A percentile compares a stretch with the other conserved stretches of the same genome.
phyloP scores from a whole-genome alignment of 495 filamentous ascomycete genomes.

The Darksidea phi region DNA sequence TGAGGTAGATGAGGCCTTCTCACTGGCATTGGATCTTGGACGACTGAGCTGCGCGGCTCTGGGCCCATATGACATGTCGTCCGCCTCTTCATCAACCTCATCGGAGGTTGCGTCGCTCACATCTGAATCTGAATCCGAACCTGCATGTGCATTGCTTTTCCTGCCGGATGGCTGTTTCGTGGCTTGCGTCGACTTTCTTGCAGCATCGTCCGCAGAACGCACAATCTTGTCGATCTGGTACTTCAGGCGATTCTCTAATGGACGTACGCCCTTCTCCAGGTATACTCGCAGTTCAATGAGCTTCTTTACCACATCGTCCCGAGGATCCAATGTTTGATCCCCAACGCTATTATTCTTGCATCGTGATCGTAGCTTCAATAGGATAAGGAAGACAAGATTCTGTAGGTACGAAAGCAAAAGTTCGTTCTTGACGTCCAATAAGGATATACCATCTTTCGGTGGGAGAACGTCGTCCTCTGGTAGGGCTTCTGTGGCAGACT shows the following conservation, averaged over 20 bases:
- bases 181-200: constrained; percentile 21
- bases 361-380: constrained; percentile 70
- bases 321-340: constrained; percentile 42
- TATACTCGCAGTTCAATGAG: constrained; percentile 82
- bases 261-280: constrained; percentile 84
- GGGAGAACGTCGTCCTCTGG: constrained; percentile 59
- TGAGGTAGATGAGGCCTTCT: constrained; percentile 37
- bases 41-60: constrained; percentile 61
- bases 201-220: constrained; percentile 76
- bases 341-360: constrained; percentile 38
- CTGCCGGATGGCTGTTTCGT: constrained; percentile 14
- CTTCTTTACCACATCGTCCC: constrained; percentile 69
- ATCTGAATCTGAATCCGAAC: constrained; percentile 41
- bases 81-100: constrained; percentile 48
- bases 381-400: constrained; percentile 83
- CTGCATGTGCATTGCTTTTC: constrained; percentile 36
- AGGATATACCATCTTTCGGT: constrained; percentile 82
- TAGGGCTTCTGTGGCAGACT: constrained; percentile 41
- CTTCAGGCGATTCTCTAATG: constrained; percentile 85
- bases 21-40: constrained; percentile 22
- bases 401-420: constrained; percentile 93
- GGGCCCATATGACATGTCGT: constrained; percentile 67
- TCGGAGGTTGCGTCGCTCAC: constrained; percentile 34
- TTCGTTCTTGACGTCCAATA: constrained; percentile 93
- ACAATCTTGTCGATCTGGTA: constrained; percentile 89